Evolutionary conservation across 768 basidiomycete genomes (phyloP).

Genomic region (Mycena chlorophos): DNA sequence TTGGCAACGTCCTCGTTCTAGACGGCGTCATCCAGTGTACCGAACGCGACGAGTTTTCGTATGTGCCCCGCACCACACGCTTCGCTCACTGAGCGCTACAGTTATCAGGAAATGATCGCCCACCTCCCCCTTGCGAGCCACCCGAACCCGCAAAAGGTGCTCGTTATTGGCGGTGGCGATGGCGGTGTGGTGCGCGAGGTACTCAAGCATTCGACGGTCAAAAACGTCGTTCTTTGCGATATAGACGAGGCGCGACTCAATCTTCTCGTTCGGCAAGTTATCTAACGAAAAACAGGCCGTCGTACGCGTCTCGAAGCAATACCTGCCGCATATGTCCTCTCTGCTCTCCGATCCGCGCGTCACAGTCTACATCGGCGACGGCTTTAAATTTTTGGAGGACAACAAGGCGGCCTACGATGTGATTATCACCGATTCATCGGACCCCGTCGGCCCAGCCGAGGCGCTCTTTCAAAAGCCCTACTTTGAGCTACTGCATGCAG

Average conservation of each 20-base stretch:
- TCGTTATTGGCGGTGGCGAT: conserved; percentile 98
- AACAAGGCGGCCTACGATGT: conserved; percentile 89
- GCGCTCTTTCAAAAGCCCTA: conserved; percentile 96
- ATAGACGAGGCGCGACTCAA: conserved; percentile 79
- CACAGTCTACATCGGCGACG: conserved; percentile 85
- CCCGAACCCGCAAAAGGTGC: conserved; percentile 92
- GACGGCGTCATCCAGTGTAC: conserved; percentile 97
- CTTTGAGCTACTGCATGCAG: conserved; percentile 91
- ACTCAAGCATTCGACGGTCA: conserved; percentile 88
- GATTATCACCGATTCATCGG: conserved; percentile 98
- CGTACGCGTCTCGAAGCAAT: conserved; percentile 89
- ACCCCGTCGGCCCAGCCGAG: conserved; percentile 94
- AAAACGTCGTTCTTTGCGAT: conserved; percentile 93
- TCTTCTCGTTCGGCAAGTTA: neutral
- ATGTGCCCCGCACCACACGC: conserved; percentile 33
- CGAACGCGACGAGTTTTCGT: conserved; percentile 99
- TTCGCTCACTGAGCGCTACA: conserved; percentile 33
- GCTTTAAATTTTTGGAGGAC: conserved; percentile 93
- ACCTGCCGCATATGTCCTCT: conserved; percentile 90
- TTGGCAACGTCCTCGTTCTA: conserved; percentile 94
- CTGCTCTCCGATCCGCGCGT: conserved; percentile 82
- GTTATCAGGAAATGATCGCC: conserved; percentile 99
- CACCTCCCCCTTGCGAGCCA: conserved; percentile 96
- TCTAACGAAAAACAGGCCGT: conserved; percentile 61
- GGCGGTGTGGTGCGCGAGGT: conserved; percentile 98